Evolutionary conservation across 306 rosid species (phyloP).

Genomic region (Vigna hirtella): DNA sequence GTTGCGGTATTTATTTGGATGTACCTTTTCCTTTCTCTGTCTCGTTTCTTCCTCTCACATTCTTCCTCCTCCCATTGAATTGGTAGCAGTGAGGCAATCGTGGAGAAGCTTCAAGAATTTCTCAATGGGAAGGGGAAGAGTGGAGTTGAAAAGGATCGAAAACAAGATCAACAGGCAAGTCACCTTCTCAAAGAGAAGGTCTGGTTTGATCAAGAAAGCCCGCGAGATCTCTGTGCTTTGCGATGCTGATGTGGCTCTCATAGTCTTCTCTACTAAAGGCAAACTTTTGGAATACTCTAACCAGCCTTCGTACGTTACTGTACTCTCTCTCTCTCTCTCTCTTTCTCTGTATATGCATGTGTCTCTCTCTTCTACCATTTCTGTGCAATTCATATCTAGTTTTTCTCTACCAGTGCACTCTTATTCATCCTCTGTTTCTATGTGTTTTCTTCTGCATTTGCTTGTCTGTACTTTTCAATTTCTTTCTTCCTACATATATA

Average conservation of each 20-base stretch:
- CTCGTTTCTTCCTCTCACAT: neutral
- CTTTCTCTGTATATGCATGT: neutral
- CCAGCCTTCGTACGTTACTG: constrained; percentile 65
- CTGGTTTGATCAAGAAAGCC: constrained; percentile 89
- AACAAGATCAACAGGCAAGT: constrained; percentile 94
- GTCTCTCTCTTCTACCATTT: neutral
- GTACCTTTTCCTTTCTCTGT: neutral
- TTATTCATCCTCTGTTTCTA: neutral
- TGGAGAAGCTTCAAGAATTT: too few species aligned
- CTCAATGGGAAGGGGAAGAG: constrained; percentile 78
- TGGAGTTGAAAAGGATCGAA: constrained; percentile 92
- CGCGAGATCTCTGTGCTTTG: constrained; percentile 92
- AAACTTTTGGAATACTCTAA: constrained; percentile 80
- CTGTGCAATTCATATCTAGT: neutral
- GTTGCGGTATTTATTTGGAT: neutral
- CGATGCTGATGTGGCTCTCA: constrained; percentile 88
- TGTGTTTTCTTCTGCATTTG: too few species aligned
- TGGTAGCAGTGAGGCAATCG: neutral
- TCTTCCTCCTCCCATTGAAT: neutral
- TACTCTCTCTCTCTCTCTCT: neutral
- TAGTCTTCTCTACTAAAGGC: constrained; percentile 88
- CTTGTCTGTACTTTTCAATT: too few species aligned
- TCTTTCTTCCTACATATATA: neutral
- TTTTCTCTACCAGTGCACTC: neutral
- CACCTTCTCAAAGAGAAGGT: constrained; percentile 85